These are phyloP conservation scores for Penicillium atrosanguineum DNA, from an alignment of 495 filamentous ascomycete species.

Conservation along the genomic window DNA sequence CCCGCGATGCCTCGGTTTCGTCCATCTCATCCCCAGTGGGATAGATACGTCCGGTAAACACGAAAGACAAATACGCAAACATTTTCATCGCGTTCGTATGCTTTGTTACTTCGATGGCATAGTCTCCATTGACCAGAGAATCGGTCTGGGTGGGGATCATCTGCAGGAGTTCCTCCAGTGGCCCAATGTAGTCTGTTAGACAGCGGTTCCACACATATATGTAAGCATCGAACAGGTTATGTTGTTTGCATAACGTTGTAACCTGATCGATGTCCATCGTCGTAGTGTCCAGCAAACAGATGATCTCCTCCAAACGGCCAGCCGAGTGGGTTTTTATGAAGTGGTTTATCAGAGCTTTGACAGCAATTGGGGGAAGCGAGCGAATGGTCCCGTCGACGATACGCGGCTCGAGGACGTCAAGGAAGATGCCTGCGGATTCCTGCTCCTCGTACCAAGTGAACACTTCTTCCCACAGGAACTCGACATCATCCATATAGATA, in stretches of 20 bases:
- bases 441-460: conserved; percentile 86
- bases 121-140: conserved; percentile 34
- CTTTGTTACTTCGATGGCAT: conserved; percentile 30
- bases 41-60: conserved; percentile 86
- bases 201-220: conserved; percentile 97
- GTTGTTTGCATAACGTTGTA: conserved; percentile 83
- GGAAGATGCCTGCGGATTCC: conserved; percentile 68
- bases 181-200: conserved; percentile 83
- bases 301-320: conserved; percentile 84
- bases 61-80: conserved; percentile 91
- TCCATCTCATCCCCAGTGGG: conserved; percentile 75
- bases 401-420: conserved; percentile 82
- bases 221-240: conserved; percentile 90
- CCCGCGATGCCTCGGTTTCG: conserved; percentile 64
- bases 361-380: conserved; percentile 73
- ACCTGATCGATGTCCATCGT: conserved; percentile 95
- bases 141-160: conserved; percentile 50
- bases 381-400: conserved; percentile 76
- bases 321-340: conserved; percentile 71
- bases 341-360: conserved; percentile 81
- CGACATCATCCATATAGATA: conserved; percentile 66
- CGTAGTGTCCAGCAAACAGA: conserved; percentile 85
- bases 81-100: conserved; percentile 77
- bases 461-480: conserved; percentile 87
- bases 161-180: conserved; percentile 78